These are phyloP conservation scores for Termitomyces sp. DNA, from an alignment of 768 basidiomycete genomes.

Conservation along the genomic window DNA sequence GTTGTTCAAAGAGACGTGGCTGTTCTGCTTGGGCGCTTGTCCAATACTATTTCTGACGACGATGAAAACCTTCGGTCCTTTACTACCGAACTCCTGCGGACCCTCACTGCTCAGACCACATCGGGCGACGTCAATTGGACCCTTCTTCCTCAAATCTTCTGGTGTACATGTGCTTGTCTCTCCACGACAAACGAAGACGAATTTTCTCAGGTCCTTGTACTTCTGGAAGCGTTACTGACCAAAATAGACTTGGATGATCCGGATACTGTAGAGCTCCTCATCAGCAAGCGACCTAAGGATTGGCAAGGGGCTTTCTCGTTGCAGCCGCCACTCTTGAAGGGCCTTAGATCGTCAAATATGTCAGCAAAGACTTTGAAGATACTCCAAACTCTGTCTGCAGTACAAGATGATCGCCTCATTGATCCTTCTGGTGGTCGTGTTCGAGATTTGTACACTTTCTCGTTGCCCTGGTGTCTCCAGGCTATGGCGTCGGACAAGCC, in stretches of 20 bases:
- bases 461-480: slow-evolving; percentile 85
- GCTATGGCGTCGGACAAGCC: slow-evolving; percentile 63
- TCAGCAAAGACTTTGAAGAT: slow-evolving; percentile 61
- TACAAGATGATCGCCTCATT: slow-evolving; percentile 60
- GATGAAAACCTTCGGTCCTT: slow-evolving; percentile 79
- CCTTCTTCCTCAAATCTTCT: slow-evolving; percentile 80
- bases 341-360: slow-evolving; percentile 75
- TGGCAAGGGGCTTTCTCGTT: slow-evolving; percentile 66
- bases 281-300: slow-evolving; percentile 59
- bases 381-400: slow-evolving; percentile 55
- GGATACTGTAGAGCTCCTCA: slow-evolving; percentile 59
- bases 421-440: slow-evolving; percentile 68
- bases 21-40: slow-evolving; percentile 74
- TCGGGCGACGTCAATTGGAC: slow-evolving; percentile 51
- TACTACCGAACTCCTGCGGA: slow-evolving; percentile 76
- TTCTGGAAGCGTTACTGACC: slow-evolving; percentile 60
- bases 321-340: slow-evolving; percentile 68
- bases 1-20: slow-evolving; percentile 71
- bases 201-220: slow-evolving; percentile 59
- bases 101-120: slow-evolving; percentile 58
- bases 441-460: slow-evolving; percentile 76
- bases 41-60: slow-evolving; percentile 74
- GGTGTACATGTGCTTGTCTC: slow-evolving; percentile 79
- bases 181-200: slow-evolving; percentile 81
- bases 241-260: slow-evolving; percentile 70